A percentile compares a stretch with the other conserved stretches of the same genome.
phyloP scores from a whole-genome alignment of 2,329 filamentous ascomycete species.

The Verticillium tricorpus region DNA sequence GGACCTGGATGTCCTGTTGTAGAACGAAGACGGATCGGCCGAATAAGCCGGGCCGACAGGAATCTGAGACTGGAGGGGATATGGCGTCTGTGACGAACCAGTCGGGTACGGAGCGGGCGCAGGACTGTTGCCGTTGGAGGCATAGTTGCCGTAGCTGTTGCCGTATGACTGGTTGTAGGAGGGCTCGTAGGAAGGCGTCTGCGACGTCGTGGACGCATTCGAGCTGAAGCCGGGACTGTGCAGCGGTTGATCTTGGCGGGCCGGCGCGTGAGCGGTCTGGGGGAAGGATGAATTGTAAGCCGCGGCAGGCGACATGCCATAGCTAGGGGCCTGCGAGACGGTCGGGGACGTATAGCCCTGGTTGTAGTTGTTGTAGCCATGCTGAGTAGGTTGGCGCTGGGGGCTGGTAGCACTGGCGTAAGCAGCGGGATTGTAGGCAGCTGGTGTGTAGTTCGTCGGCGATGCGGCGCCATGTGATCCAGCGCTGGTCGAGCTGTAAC shows the following conservation, averaged over 20 bases:
- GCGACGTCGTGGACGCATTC: slow-evolving; percentile 22
- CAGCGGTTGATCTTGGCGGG: slow-evolving; percentile 9
- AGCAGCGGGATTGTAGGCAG: slow-evolving; percentile 55
- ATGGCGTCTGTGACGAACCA: slow-evolving; percentile 39
- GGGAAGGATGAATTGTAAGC: slow-evolving; percentile 18
- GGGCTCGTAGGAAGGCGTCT: slow-evolving; percentile 29
- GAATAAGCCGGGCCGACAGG: slow-evolving; percentile 47
- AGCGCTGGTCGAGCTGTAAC: slow-evolving; percentile 32
- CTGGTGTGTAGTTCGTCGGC: slow-evolving; percentile 41
- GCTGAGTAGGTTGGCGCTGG: slow-evolving; percentile 47
- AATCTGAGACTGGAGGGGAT: slow-evolving; percentile 48
- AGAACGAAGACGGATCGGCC: slow-evolving; percentile 41
- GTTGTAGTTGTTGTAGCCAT: slow-evolving; percentile 41
- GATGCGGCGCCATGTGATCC: slow-evolving; percentile 29
- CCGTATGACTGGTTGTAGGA: slow-evolving; percentile 15
- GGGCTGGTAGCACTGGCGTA: slow-evolving; percentile 45
- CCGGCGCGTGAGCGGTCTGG: not conserved
- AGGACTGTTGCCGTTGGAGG: slow-evolving; percentile 33
- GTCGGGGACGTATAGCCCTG: slow-evolving; percentile 35
- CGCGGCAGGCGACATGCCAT: slow-evolving; percentile 32
- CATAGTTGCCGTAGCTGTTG: slow-evolving; percentile 27
- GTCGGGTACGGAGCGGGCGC: slow-evolving; percentile 31
- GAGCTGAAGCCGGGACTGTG: slow-evolving; percentile 19
- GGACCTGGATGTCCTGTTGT: slow-evolving; percentile 40
- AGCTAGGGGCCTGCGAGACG: slow-evolving; percentile 28